Evolutionary conservation across 441 rosid genomes (phyloP).

Genomic region (Syzygium malaccense): DNA sequence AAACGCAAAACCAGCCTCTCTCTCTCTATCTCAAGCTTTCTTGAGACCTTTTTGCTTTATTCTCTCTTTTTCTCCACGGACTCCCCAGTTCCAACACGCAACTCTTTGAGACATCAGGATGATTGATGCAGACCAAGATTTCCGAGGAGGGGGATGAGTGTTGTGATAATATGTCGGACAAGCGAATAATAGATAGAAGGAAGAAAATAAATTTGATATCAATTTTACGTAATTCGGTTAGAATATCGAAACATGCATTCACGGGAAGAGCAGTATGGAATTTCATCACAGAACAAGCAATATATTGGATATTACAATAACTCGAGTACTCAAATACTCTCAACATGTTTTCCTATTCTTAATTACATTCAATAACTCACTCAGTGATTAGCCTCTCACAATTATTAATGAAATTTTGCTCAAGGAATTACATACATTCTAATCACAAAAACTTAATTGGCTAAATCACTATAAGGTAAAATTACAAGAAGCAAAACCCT

Average conservation of each 20-base stretch:
- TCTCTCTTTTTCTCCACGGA: background rate
- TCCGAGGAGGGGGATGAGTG: background rate
- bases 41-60: background rate
- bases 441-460: background rate
- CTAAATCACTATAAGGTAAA: background rate
- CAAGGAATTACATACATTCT: background rate
- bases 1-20: background rate
- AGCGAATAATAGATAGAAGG: background rate
- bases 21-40: background rate
- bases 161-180: too few relatives aligned
- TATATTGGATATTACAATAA: background rate
- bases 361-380: background rate
- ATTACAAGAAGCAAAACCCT: background rate
- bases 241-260: rapidly evolving
- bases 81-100: background rate
- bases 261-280: background rate
- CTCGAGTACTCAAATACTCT: background rate
- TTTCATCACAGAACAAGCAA: background rate
- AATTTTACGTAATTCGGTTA: rapidly evolving
- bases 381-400: background rate
- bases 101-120: background rate
- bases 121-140: background rate
- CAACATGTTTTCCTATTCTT: rapidly evolving
- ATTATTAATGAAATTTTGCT: background rate
- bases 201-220: background rate